phyloP scores from a whole-genome alignment of 768 basidiomycete genomes.

The Tulasnella sp. region DNA sequence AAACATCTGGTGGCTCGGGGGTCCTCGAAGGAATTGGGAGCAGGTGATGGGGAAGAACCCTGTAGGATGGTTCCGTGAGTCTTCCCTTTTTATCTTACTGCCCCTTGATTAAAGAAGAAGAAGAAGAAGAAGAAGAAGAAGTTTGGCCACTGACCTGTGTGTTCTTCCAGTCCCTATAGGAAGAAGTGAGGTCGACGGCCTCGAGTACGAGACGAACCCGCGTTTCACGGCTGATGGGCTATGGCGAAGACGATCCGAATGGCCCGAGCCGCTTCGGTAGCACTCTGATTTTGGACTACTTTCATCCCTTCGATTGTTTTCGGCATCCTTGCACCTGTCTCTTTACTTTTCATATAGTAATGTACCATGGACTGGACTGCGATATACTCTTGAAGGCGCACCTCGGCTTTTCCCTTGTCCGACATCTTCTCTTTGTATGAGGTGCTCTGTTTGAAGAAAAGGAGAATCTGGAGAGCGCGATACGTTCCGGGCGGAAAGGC shows the following conservation, averaged over 20 bases:
- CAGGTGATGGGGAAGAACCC: conserved; percentile 64
- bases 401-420: too few species aligned
- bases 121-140: neutral
- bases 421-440: too few species aligned
- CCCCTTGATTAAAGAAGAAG: neutral
- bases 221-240: conserved; percentile 60
- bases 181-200: conserved; percentile 43
- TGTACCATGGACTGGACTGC: too few species aligned
- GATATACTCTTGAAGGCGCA: too few species aligned
- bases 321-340: neutral
- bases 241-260: conserved; percentile 54
- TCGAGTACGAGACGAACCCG: conserved; percentile 56
- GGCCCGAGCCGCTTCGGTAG: conserved; percentile 55
- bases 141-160: too few species aligned
- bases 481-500: too few species aligned
- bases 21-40: conserved; percentile 52
- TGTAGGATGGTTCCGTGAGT: conserved; percentile 74
- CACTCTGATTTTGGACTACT: neutral
- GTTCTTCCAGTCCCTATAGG: conserved; percentile 42
- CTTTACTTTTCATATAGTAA: neutral
- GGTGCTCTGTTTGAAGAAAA: too few species aligned
- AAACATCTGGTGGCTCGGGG: conserved; percentile 79
- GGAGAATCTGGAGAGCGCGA: too few species aligned
- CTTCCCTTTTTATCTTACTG: conserved; percentile 1
- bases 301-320: neutral